Conservation (phyloP, 2,329 filamentous ascomycete species). For the Venturiaceae sp. region DNA sequence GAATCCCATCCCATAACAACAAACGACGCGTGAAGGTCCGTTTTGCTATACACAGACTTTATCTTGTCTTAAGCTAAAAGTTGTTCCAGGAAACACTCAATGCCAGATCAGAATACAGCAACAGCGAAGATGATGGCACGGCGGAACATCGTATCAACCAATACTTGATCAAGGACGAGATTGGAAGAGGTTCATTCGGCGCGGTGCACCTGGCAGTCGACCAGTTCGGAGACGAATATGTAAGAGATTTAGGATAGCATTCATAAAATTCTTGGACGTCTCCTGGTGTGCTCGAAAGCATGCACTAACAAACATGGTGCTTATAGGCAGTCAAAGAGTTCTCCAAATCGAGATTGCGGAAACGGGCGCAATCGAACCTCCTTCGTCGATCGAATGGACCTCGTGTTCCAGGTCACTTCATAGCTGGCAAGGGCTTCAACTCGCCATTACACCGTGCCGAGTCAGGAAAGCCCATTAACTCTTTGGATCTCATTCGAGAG, state of each 20-base stretch:
- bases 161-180: constrained; percentile 88
- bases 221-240: constrained; percentile 88
- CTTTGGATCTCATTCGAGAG: constrained; percentile 81
- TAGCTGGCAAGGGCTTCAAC: constrained; percentile 47
- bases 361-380: constrained; percentile 82
- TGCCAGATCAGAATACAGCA: constrained; percentile 77
- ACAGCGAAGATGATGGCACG: constrained; percentile 70
- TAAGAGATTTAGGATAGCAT: constrained; percentile 37
- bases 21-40: constrained; percentile 49
- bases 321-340: constrained; percentile 90
- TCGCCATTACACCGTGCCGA: constrained; percentile 52
- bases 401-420: constrained; percentile 41
- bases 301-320: constrained; percentile 15
- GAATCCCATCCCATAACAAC: constrained; percentile 47
- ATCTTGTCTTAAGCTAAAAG: not conserved
- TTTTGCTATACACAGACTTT: constrained; percentile 1
- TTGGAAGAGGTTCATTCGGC: constrained; percentile 92
- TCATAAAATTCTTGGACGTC: not conserved
- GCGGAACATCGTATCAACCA: constrained; percentile 87
- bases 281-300: not conserved
- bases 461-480: constrained; percentile 44
- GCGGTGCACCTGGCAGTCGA: constrained; percentile 85
- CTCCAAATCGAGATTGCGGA: constrained; percentile 82
- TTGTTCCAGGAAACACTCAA: constrained; percentile 71
- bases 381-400: constrained; percentile 53